Evolutionary conservation across 2,329 filamentous ascomycete species (phyloP), one percentile per base, ranked within the genome.

Genomic region (Sporothrix mexicana): DNA sequence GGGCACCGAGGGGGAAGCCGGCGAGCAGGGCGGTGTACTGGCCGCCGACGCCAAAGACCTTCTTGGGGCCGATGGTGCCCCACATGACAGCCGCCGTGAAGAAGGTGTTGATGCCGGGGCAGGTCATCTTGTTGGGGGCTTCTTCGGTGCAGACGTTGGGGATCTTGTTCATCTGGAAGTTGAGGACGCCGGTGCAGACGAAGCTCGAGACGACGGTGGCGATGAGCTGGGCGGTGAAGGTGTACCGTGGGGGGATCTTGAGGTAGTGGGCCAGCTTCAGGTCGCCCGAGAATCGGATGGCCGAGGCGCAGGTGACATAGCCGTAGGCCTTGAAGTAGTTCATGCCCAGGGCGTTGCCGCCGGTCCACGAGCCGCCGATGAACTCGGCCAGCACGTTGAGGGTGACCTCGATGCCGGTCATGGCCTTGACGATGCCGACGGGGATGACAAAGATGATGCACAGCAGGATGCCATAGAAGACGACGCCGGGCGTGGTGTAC

Each of bases 71-170:
- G 71, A 91, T 88, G 20, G 88, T 83, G 73, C 89, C 89, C 88
- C 88, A 90, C 71, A 89, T 85, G 4, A 90, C 83, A 30, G 86
- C 88, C 20, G 85, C 86, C 30, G 87, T 88, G 81, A 88, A 90
- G 78, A 90, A 90, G 0, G 88, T 87, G 41, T 84, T 84, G n/a
- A 86, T 86, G 61, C 84, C 83, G 8, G 88, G 88, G 77, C 88
- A 90, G 23, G 81, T 87, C 76, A 88, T 86, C 67, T 85, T 84
- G 76, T 85, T 84, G 1, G 77, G 43, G 74, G 89, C 86, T 0
- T 82, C 53, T 0, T 77, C 70, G 0, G 82, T 83, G 80, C 89
- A 91, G 36, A 91, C 84, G 6, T 83, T 82, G 0, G 55, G 51
- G 45, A 73, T 73, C 43, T 69, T 53, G 64, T 73, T 73, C 72